Evolutionary conservation across 2,329 filamentous ascomycete species (phyloP), one percentile per base, ranked within the genome.

Genomic region (Fusarium miscanthi): DNA sequence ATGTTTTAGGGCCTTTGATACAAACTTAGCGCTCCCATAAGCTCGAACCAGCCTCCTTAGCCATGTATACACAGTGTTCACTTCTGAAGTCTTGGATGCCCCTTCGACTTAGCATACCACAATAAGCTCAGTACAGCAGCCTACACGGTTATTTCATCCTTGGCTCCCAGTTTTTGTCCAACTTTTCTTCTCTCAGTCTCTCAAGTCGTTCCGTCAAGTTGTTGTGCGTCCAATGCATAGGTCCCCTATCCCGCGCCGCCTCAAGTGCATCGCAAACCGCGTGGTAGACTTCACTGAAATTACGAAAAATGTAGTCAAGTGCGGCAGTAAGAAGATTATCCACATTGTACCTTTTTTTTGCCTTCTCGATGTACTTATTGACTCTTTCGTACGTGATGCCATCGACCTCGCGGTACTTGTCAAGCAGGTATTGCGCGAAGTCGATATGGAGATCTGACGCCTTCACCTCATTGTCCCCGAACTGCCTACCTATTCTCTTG

Each of bases 351-450:
- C 63, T 56, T 56, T 66, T 61, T 42, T 49, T 76, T 14, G 74
- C 71, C 14, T 56, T 63, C 31, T 52, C 56, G 23, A 76, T 74
- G 59, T 73, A 68, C 53, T 51, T 62, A 56, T 76, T 73, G 40
- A 76, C 59, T 23, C 57, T 56, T 56, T 76, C 73, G 45, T 76
- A 77, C 31, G 69, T 77, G 63, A 77, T 70, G 42, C 73, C 73
- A 23, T 66, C 71, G 13, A 40, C 43, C 41, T 77, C 73, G 35
- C 71, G 61, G 58, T 76, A 73, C 53, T 70, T 77, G 31, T 77
- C 75, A 43, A 77, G 49, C 37, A 77, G 59, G 40, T 77, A 77
- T 74, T 72, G 71, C 46, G 73, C 75, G 73, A 77, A 61, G 23
- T 58, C 60, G 63, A 74, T 70, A 59, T 77, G 75, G 42, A 74